Conservation (phyloP, 1,284 basidiomycete genomes). For the Rhodofomes roseus region DNA sequence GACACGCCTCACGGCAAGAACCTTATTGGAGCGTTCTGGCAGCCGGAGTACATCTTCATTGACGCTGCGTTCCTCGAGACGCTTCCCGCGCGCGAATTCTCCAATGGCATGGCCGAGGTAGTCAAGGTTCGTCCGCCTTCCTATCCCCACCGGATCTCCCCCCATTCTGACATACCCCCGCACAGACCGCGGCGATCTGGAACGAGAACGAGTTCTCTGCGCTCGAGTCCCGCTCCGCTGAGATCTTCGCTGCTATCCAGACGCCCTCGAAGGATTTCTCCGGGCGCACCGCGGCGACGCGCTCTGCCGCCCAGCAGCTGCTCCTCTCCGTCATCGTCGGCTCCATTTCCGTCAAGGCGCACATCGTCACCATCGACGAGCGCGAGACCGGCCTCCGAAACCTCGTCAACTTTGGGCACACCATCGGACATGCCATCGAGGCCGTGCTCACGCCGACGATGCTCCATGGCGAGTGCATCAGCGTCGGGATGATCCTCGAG, state of each 20-base stretch:
- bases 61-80: slow-evolving; percentile 96
- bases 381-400: slow-evolving; percentile 94
- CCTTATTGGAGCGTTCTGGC: slow-evolving; percentile 98
- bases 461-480: slow-evolving; percentile 92
- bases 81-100: slow-evolving; percentile 89
- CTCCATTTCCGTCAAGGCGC: slow-evolving; percentile 88
- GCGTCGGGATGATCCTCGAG: slow-evolving; percentile 92
- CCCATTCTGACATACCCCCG: slow-evolving; percentile 4
- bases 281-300: slow-evolving; percentile 65
- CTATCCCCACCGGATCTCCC: not conserved
- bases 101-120: slow-evolving; percentile 98
- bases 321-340: slow-evolving; percentile 80
- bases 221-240: slow-evolving; percentile 80
- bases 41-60: slow-evolving; percentile 96
- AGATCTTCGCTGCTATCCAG: slow-evolving; percentile 83
- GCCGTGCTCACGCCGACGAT: slow-evolving; percentile 88
- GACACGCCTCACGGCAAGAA: slow-evolving; percentile 98
- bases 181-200: slow-evolving; percentile 94
- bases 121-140: slow-evolving; percentile 70
- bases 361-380: slow-evolving; percentile 94
- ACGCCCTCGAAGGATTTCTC: slow-evolving; percentile 59
- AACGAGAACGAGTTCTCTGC: slow-evolving; percentile 82
- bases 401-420: slow-evolving; percentile 97
- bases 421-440: slow-evolving; percentile 95
- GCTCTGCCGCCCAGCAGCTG: slow-evolving; percentile 72